Evolutionary conservation across 2,329 filamentous ascomycete genomes (phyloP).

Genomic region (Colletotrichum tofieldiae): DNA sequence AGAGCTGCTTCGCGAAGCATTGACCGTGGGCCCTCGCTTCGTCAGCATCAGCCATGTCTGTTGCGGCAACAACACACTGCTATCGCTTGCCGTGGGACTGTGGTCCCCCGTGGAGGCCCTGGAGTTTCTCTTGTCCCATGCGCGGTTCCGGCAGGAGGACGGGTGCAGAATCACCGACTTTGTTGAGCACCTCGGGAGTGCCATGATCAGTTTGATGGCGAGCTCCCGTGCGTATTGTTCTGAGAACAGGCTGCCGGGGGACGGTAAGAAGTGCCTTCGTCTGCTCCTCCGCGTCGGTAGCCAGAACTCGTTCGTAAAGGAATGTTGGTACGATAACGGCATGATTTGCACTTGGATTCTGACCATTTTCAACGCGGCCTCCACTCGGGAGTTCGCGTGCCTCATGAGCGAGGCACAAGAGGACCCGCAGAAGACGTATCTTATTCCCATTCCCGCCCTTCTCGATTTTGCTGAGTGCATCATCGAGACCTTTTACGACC

Average conservation of each 20-base stretch:
- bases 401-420: no score
- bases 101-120: neutral
- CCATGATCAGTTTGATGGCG: neutral
- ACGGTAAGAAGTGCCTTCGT: neutral
- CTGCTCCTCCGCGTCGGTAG: slow-evolving; percentile 1
- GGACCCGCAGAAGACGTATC: no score
- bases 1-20: neutral
- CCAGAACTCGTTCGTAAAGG: neutral
- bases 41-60: neutral
- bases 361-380: neutral
- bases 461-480: neutral
- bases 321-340: neutral
- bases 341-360: neutral
- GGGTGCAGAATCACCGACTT: slow-evolving; percentile 2
- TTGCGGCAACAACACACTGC: neutral
- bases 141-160: neutral
- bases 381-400: no score
- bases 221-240: neutral
- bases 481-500: neutral
- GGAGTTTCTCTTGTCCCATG: neutral
- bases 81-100: neutral
- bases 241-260: no score
- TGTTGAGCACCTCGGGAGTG: neutral
- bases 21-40: neutral
- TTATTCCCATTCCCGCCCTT: neutral